These are phyloP conservation scores for Penicillium robsamsonii DNA, from an alignment of 495 filamentous ascomycete species.

Conservation along the genomic window DNA sequence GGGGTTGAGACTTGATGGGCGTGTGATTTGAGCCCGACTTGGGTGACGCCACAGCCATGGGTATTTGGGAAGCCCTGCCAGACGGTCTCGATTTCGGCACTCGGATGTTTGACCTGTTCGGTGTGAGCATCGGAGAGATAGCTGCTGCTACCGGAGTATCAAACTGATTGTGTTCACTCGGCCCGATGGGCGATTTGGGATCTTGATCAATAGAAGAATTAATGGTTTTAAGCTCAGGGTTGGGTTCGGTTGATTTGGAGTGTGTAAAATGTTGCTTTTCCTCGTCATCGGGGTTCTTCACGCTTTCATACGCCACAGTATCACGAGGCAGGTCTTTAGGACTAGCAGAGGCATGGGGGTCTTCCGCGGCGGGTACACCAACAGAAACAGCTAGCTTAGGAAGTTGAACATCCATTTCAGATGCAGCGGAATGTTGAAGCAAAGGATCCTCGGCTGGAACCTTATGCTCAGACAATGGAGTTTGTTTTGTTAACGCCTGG, in stretches of 20 bases:
- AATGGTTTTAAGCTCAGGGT: not conserved
- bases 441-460: slow-evolving; percentile 7
- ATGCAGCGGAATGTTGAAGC: not conserved
- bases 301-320: no score
- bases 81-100: not conserved
- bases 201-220: not conserved
- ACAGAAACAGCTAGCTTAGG: not conserved
- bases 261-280: not conserved
- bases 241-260: not conserved
- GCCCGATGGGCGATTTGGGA: not conserved
- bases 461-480: slow-evolving; percentile 15
- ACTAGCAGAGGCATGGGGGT: not conserved
- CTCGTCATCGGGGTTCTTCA: not conserved
- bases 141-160: not conserved
- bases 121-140: not conserved
- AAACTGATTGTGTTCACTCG: not conserved
- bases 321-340: not conserved
- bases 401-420: not conserved
- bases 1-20: not conserved
- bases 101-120: not conserved
- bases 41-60: slow-evolving; percentile 1
- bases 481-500: not conserved
- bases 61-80: slow-evolving; percentile 1
- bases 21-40: not conserved
- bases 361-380: not conserved